Evolutionary conservation across 345 rosid genomes (phyloP), one percentile per base, ranked within the genome.

Genomic region (Lagerstroemia speciosa): DNA sequence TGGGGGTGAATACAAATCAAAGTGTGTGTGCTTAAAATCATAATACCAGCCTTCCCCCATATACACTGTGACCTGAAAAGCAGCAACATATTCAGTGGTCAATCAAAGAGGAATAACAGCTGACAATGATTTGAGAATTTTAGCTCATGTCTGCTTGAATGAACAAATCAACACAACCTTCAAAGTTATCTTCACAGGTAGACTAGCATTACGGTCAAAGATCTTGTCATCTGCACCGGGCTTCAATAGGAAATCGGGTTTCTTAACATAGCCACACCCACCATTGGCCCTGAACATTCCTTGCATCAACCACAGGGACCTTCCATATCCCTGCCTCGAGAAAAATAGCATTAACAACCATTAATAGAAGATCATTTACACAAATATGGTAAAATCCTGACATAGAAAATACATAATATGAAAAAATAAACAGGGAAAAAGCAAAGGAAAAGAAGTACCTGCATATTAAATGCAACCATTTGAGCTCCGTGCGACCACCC

Each of bases 391-490:
- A n/a, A n/a, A 5, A 5, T 50, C 55, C 20, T 15, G 55, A 4
- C 55, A 22, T 50, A 50, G 20, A 50, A 3, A 46, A 46, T 8
- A 22, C 15, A 33, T 3, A 5, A 5, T n/a, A n/a, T 17, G 14
- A 34, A 53, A 58, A 57, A 36, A 58, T 70, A 69, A 38, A 12
- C 71, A 73, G 74, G 37, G 27, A 3, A 17, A 64, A 33, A 61
- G 8, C 17, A 64, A 33, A 61, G 64, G 41, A 3, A 30, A 57
- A 2, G n/a, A 62, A 62, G 62, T 40, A 72, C 75, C 98, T 93
- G 96, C 98, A 93, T 93, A 68, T 93, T 93, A 70, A 93, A 93
- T 69, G 98, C 98, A 72, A 93, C 97, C 98, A 93, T 93, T 80
- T 93, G 98, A 82, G 97, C 97, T 63, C 98, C 98, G 74, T 90